A percentile compares a stretch with the other conserved stretches of the same genome.
phyloP scores from a whole-genome alignment of 495 filamentous ascomycete genomes.

The Symbiotaphrina buchneri region DNA sequence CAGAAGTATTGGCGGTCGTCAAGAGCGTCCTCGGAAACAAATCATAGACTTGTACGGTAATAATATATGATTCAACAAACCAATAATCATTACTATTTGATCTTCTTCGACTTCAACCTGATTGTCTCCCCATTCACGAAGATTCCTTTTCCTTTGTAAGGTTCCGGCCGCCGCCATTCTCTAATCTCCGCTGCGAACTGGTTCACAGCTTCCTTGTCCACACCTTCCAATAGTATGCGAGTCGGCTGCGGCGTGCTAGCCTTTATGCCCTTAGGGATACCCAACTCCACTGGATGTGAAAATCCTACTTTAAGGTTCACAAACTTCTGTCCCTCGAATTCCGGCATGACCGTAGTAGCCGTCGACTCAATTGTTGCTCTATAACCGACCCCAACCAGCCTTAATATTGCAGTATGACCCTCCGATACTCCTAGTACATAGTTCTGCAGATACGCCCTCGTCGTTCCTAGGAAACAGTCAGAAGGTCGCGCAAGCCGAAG shows the following conservation, averaged over 20 bases:
- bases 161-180: constrained; percentile 77
- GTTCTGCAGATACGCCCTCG: constrained; percentile 70
- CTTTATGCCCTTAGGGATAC: constrained; percentile 59
- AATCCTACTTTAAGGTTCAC: constrained; percentile 88
- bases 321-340: constrained; percentile 66
- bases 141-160: constrained; percentile 98
- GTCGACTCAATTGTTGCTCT: constrained; percentile 59
- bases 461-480: constrained; percentile 47
- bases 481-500: no score
- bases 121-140: constrained; percentile 95
- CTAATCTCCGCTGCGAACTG: constrained; percentile 77
- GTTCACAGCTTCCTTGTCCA: constrained; percentile 66
- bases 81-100: constrained; percentile 40
- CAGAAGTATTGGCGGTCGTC: constrained; percentile 57
- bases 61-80: not conserved
- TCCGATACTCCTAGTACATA: constrained; percentile 85
- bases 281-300: constrained; percentile 81
- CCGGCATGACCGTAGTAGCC: constrained; percentile 39
- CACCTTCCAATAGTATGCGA: constrained; percentile 70
- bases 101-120: constrained; percentile 96
- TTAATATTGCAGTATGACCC: constrained; percentile 80
- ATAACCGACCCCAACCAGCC: constrained; percentile 93
- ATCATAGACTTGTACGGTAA: constrained; percentile 5
- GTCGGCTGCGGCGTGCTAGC: constrained; percentile 88
- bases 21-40: constrained; percentile 48